Percentiles rank a stretch among this genome's conserved stretches.
phyloP scores from a whole-genome alignment of 2,329 filamentous ascomycete species.

The Xylaria sp. region DNA sequence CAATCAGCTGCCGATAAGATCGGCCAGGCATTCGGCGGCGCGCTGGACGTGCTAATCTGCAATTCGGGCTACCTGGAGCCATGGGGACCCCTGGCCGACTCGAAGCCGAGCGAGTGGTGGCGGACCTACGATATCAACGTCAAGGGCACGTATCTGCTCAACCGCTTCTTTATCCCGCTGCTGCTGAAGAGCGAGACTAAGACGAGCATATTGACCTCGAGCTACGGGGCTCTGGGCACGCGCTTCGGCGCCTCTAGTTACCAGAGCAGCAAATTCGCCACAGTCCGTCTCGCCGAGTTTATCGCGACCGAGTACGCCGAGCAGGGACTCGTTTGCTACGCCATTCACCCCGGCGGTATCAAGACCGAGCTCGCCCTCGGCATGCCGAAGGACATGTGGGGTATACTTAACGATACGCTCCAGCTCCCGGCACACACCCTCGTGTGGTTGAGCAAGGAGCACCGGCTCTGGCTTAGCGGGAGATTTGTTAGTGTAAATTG shows the following conservation, averaged over 20 bases:
- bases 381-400: constrained; percentile 49
- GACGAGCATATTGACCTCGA: constrained; percentile 56
- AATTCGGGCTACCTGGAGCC: constrained; percentile 56
- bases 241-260: constrained; percentile 56
- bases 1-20: constrained; percentile 48
- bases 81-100: constrained; percentile 44
- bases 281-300: constrained; percentile 58
- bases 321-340: constrained; percentile 55
- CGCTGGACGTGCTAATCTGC: constrained; percentile 54
- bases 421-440: constrained; percentile 47
- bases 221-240: constrained; percentile 53
- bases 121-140: constrained; percentile 47
- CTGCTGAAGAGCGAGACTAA: constrained; percentile 49
- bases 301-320: constrained; percentile 56
- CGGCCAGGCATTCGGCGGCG: constrained; percentile 42
- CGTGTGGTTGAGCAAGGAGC: constrained; percentile 42
- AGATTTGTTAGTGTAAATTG: constrained; percentile 47
- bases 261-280: constrained; percentile 58
- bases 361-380: constrained; percentile 55
- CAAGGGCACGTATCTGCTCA: constrained; percentile 46
- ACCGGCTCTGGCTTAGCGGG: constrained; percentile 44
- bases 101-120: constrained; percentile 45
- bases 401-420: constrained; percentile 45
- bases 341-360: constrained; percentile 59
- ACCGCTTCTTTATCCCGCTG: constrained; percentile 45